These are phyloP conservation scores for Kluyveromyces sp. DNA, from an alignment of 1,139 yeast species.

Conservation along the genomic window DNA sequence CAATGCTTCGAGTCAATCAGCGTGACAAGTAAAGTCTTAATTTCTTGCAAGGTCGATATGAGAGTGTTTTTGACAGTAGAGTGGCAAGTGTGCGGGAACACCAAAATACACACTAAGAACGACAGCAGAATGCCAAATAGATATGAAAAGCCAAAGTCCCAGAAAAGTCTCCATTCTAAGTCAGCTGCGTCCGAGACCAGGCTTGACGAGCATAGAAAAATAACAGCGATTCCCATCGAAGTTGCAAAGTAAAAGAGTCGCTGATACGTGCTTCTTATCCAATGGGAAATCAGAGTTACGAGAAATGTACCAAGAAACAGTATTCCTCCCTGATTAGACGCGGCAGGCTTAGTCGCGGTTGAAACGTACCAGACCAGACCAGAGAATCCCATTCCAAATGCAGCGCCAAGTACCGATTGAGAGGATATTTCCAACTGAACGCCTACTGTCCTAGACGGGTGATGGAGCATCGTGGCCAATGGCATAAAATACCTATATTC, in stretches of 20 bases:
- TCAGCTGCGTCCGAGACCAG: constrained; percentile 19
- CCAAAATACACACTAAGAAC: constrained; percentile 31
- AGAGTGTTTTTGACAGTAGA: constrained; percentile 24
- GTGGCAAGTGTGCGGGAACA: constrained; percentile 40
- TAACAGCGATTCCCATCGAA: constrained; percentile 36
- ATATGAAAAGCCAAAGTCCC: constrained; percentile 42
- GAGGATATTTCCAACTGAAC: constrained; percentile 42
- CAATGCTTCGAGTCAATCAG: constrained; percentile 20
- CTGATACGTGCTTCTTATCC: constrained; percentile 38
- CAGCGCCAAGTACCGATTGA: constrained; percentile 39
- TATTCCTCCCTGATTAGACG: constrained; percentile 43
- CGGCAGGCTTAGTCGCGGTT: constrained; percentile 35
- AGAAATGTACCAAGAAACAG: constrained; percentile 38
- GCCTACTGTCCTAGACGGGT: constrained; percentile 43
- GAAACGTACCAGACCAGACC: constrained; percentile 39
- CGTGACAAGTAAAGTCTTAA: constrained; percentile 24
- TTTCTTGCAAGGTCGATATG: constrained; percentile 19
- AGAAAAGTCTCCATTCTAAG: constrained; percentile 34
- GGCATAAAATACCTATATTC: constrained; percentile 36
- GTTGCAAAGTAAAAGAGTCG: constrained; percentile 36
- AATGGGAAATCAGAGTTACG: constrained; percentile 35
- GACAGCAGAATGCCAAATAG: constrained; percentile 39
- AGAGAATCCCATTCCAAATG: constrained; percentile 44
- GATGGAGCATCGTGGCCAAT: constrained; percentile 39
- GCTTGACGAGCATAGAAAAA: constrained; percentile 31